Evolutionary conservation across 179 eudicot genomes (phyloP).

Genomic region (Beta macrorhiza): DNA sequence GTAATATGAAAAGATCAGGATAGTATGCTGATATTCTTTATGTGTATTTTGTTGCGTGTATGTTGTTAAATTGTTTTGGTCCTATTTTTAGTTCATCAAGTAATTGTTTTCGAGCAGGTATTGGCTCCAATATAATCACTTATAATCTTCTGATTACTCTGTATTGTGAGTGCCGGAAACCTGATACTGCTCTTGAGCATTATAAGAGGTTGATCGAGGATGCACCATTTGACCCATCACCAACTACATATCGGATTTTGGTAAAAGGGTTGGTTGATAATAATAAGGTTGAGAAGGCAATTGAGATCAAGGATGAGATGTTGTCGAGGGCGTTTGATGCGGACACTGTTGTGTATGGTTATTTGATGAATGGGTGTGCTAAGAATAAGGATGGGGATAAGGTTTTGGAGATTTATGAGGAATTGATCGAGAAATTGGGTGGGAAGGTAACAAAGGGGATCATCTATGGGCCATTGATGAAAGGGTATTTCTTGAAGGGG

Average conservation of each 20-base stretch:
- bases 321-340: constrained; percentile 51
- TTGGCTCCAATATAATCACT: constrained; percentile 69
- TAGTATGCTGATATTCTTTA: too few relatives aligned
- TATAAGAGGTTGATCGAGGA: constrained; percentile 72
- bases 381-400: constrained; percentile 55
- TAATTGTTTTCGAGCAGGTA: constrained; percentile 42
- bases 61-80: too few relatives aligned
- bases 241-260: constrained; percentile 65
- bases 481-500: constrained; percentile 71
- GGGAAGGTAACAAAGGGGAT: constrained; percentile 61
- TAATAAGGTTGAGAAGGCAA: constrained; percentile 58
- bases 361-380: constrained; percentile 71
- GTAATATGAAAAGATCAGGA: too few relatives aligned
- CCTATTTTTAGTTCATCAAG: too few relatives aligned
- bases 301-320: constrained; percentile 89
- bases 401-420: constrained; percentile 62
- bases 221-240: constrained; percentile 80
- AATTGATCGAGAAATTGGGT: constrained; percentile 68
- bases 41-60: too few relatives aligned
- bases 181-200: constrained; percentile 75
- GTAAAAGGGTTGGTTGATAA: constrained; percentile 78
- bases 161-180: constrained; percentile 71
- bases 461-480: constrained; percentile 74
- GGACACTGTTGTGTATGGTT: constrained; percentile 60
- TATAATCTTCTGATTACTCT: constrained; percentile 63